phyloP scores from a whole-genome alignment of 805 yeast genomes.

The Nakazawaea laoshanensis region DNA sequence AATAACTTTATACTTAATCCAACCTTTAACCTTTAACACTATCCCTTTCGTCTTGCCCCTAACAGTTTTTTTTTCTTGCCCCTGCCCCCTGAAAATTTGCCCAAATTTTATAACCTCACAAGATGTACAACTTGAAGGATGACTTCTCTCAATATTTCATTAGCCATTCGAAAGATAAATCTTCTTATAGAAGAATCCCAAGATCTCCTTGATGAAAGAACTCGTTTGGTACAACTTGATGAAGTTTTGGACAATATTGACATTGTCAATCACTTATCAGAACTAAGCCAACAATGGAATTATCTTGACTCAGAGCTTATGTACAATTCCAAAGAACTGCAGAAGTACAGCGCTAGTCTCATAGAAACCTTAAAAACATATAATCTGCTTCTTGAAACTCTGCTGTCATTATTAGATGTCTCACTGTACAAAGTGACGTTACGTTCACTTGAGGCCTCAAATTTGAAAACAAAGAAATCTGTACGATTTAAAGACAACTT shows the following conservation, averaged over 20 bases:
- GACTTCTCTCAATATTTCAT: conserved; percentile 4
- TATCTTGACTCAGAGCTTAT: conserved; percentile 8
- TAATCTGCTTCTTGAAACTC: neutral
- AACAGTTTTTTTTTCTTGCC: no score
- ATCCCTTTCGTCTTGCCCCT: no score
- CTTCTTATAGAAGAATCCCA: conserved; percentile 4
- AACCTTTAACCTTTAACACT: no score
- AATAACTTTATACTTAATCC: conserved; percentile 1
- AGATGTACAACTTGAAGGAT: neutral
- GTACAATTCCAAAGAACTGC: conserved; percentile 6
- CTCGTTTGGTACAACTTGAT: conserved; percentile 3
- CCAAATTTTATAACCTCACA: no score
- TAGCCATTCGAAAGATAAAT: conserved; percentile 4
- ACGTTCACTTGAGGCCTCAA: no score
- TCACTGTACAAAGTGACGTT: no score
- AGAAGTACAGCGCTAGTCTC: conserved; percentile 1
- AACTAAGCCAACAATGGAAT: neutral
- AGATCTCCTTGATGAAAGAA: conserved; percentile 6
- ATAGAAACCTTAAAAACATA: neutral
- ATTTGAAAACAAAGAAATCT: conserved; percentile 11
- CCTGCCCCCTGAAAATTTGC: no score
- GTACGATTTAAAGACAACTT: conserved; percentile 17
- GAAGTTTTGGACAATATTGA: conserved; percentile 1
- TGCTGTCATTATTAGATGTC: no score
- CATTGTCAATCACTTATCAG: conserved; percentile 1